Conservation (phyloP, 2,329 filamentous ascomycete genomes). For the Alternaria novae-zelandiae region DNA sequence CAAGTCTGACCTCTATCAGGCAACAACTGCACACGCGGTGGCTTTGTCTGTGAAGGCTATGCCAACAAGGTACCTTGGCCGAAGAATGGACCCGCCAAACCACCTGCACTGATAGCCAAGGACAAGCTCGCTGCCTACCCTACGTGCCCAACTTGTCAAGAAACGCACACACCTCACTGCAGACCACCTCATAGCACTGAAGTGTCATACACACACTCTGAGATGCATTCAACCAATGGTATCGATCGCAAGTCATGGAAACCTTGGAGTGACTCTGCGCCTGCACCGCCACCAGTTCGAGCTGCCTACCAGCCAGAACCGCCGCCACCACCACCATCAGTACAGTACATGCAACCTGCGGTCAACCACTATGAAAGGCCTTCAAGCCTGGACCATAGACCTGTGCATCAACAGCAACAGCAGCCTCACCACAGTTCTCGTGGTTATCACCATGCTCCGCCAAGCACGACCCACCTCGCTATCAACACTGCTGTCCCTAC, state of each 20-base stretch:
- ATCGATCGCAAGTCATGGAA: constrained; percentile 39
- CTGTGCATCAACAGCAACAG: constrained; percentile 21
- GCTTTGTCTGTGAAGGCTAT: constrained; percentile 91
- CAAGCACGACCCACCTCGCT: constrained; percentile 36
- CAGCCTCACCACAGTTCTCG: constrained; percentile 40
- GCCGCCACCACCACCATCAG: constrained; percentile 7
- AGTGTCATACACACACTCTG: constrained; percentile 25
- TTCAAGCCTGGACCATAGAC: constrained; percentile 32
- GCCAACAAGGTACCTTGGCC: constrained; percentile 78
- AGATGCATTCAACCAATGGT: constrained; percentile 16
- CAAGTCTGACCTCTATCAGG: constrained; percentile 19
- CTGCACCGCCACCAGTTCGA: constrained; percentile 26
- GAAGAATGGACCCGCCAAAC: constrained; percentile 70
- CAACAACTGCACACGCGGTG: constrained; percentile 87
- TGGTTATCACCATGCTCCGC: constrained; percentile 40
- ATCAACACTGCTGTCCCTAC: constrained; percentile 21
- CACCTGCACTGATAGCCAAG: constrained; percentile 81
- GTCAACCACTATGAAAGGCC: constrained; percentile 26
- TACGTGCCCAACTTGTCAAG: constrained; percentile 26
- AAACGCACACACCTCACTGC: constrained; percentile 41
- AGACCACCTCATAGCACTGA: constrained; percentile 19
- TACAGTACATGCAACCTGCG: constrained; percentile 32
- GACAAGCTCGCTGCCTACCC: constrained; percentile 55
- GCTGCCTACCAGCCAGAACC: constrained; percentile 31
- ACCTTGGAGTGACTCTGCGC: constrained; percentile 26